Evolutionary conservation across 2,329 filamentous ascomycete species (phyloP), one percentile per base, ranked within the genome.

Genomic region (Arthrinium puccinioides): DNA sequence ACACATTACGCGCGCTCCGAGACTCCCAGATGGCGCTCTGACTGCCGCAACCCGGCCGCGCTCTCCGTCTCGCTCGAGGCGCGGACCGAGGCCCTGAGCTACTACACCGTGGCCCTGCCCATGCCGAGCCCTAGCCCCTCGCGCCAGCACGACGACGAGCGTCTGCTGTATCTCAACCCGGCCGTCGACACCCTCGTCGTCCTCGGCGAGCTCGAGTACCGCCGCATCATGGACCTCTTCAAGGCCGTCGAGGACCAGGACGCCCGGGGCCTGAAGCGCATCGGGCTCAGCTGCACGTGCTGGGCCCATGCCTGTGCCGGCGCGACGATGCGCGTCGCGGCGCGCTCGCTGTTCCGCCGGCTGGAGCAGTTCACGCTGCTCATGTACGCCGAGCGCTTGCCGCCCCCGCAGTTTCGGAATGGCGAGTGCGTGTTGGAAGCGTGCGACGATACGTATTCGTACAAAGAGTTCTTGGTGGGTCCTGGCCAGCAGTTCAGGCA

Each of bases 11-110:
- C 54, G 23, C 45, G 48, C 36, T 35, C 37, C 24, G 38, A 46
- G 16, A 32, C 38, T 8, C 42, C 44, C 13, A 41, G 44, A 26
- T 62, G 58, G 57, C 51, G 54, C 34, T 58, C 56, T 3, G 44
- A 41, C 34, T 53, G 52, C 25, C 45, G 46, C 38, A 62, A 62
- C 45, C 57, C 60, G 4, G 51, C 49, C 3, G 52, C 51, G 2
- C 45, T 62, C 6, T 53, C 50, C 24, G 56, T 57, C 36, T 56
- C 39, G 42, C 39, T 41, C 42, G 58, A 63, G 44, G 44, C 57
- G 9, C 59, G 59, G 36, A 37, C 39, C 7, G 39, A 53, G 11
- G 59, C 59, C 18, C 49, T 54, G 27, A 31, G 38, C 23, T 61
- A 57, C 44, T 62, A 59, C 45, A 47, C 50, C n/a, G 49, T 57